Evolutionary conservation across 768 basidiomycete genomes (phyloP), one percentile per base, ranked within the genome.

Genomic region (Thelephora aurantiotincta): DNA sequence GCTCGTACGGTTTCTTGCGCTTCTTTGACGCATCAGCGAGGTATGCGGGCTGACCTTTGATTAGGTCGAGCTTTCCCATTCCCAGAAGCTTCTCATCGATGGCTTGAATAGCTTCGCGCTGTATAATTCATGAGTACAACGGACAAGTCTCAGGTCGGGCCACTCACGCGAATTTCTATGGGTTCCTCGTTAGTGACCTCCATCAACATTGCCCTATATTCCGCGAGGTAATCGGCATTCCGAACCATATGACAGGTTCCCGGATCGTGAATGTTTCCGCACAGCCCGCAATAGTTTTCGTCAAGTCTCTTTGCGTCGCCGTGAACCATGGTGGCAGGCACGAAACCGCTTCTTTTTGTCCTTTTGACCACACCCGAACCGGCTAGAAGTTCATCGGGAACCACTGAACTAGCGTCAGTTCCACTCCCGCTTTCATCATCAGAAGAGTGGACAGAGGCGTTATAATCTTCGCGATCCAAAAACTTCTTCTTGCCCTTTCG

Each of bases 171-270:
- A 34, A 72, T 68, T 58, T 81, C 77, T 55, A 73, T 69, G 38
- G 82, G 67, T 53, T 89, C 86, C 53, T 79, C 77, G 13, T 73
- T 71, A n/a, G 72, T 67, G 51, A 82, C 69, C 23, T 73, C 60
- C 51, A 87, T 61, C 34, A 88, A 61, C 65, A 85, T 78, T 42
- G 72, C 68, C 38, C 85, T 74, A 55, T 77, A 87, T 54, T 83
- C 77, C 11, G 75, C 72, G 18, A 89, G 67, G 57, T 85, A 76
- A 48, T 75, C 70, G 14, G 82, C 75, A 44, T 64, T 68, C 19
- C 78, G 70, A 6, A 74, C 75, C 85, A 89, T 84, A 19, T 57
- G 57, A 56, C 86, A 89, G 9, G 55, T 53, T 23, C 70, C 69
- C 43, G 62, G 61, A 13, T 65, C 72, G 54, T 86, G 82, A 46